Percentiles rank a stretch among this genome's conserved stretches.
phyloP scores from a whole-genome alignment of 1,139 yeast genomes.

The Yamadazyma dushanensis region DNA sequence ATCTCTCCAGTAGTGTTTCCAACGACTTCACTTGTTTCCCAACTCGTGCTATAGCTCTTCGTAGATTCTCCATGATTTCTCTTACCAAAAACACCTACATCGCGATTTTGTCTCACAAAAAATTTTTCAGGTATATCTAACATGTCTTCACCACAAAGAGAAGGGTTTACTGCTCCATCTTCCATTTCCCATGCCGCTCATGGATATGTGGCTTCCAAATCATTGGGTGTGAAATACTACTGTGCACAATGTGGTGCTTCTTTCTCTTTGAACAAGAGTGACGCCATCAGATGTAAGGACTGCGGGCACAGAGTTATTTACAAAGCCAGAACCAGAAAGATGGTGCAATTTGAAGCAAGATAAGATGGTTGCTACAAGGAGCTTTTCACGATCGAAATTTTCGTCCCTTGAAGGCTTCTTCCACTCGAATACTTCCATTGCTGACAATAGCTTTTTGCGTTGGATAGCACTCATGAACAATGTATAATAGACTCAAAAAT shows the following conservation, averaged over 20 bases:
- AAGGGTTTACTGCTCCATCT: constrained; percentile 89
- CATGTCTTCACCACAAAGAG: constrained; percentile 73
- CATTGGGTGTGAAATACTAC: constrained; percentile 84
- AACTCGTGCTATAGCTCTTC: constrained; percentile 19
- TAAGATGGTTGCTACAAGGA: constrained; percentile 19
- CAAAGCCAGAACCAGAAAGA: constrained; percentile 95
- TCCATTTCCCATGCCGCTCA: constrained; percentile 67
- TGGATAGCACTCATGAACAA: background rate
- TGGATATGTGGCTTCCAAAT: constrained; percentile 61
- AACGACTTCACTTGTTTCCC: constrained; percentile 17
- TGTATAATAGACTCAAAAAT: constrained; percentile 8
- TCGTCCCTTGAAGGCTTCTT: too few species aligned
- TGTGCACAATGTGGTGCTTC: constrained; percentile 96
- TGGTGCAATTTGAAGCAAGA: constrained; percentile 66
- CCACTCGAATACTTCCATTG: too few species aligned
- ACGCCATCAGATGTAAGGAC: constrained; percentile 97
- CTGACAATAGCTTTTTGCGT: background rate
- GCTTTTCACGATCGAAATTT: too few species aligned
- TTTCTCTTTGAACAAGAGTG: constrained; percentile 85
- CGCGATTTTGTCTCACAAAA: constrained; percentile 9
- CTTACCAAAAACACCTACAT: background rate
- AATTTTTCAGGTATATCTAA: constrained; percentile 9
- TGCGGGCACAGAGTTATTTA: constrained; percentile 98
- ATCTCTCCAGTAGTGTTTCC: constrained; percentile 10
- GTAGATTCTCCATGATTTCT: constrained; percentile 13